Conservation (phyloP, 1,284 basidiomycete species). For the Boletus calvinii region DNA sequence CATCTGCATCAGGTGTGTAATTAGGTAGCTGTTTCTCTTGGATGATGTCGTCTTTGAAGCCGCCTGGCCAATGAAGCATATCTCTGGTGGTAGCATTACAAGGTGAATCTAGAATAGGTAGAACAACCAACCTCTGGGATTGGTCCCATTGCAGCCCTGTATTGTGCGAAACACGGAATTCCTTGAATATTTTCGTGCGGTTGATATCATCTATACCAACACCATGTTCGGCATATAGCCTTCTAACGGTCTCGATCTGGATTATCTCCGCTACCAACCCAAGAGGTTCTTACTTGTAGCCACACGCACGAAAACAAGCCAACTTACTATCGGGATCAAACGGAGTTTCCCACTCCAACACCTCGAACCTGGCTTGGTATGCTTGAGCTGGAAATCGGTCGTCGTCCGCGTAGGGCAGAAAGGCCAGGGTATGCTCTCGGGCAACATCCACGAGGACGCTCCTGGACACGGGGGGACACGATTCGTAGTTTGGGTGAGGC, state of each 20-base stretch:
- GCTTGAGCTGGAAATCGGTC: conserved; percentile 39
- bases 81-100: conserved; percentile 20
- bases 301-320: background rate
- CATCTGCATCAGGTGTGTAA: conserved; percentile 22
- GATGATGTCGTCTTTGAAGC: background rate
- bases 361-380: conserved; percentile 40
- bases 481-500: conserved; percentile 47
- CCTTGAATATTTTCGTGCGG: conserved; percentile 35
- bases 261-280: conserved; percentile 44
- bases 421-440: conserved; percentile 44
- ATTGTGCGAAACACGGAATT: conserved; percentile 15
- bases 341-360: conserved; percentile 46
- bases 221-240: conserved; percentile 34
- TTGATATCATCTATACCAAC: conserved; percentile 34
- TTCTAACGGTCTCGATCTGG: conserved; percentile 43
- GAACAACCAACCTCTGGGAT: conserved; percentile 36
- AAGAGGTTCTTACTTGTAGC: background rate
- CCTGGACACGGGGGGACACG: conserved; percentile 45
- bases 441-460: conserved; percentile 42
- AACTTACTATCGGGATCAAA: conserved; percentile 52
- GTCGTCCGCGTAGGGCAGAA: conserved; percentile 58
- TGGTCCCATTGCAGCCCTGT: conserved; percentile 33
- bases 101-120: background rate
- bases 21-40: conserved; percentile 8
- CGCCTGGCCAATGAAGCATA: conserved; percentile 30